A percentile compares a stretch with the other conserved stretches of the same genome.
Evolutionary conservation across 257 asterid genomes (phyloP).

Genomic region (Forsythia suspensa): DNA sequence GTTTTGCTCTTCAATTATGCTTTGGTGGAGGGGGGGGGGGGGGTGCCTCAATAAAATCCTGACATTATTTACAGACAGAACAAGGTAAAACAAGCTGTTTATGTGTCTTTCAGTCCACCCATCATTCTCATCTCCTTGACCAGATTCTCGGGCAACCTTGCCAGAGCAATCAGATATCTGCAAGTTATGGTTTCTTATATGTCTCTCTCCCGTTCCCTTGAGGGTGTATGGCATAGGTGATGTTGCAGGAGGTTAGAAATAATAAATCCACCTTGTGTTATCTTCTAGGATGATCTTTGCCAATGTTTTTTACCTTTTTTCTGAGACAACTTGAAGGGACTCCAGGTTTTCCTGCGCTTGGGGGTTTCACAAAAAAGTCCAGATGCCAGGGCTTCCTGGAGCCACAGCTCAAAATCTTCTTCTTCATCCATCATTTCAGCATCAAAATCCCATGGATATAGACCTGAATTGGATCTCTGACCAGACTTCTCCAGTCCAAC

Average conservation of each 20-base stretch:
- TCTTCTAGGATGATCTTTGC: slow-evolving; percentile 73
- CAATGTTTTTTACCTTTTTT: slow-evolving; percentile 78
- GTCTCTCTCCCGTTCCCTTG: not conserved
- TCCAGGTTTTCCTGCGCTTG: slow-evolving; percentile 96
- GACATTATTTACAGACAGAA: slow-evolving; percentile 44
- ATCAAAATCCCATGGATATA: slow-evolving; percentile 92
- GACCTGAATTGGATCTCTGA: slow-evolving; percentile 78
- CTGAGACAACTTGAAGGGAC: slow-evolving; percentile 92
- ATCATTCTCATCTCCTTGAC: slow-evolving; percentile 16
- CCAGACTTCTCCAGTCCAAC: slow-evolving; percentile 81
- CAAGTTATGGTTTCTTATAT: not conserved
- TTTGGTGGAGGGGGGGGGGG: not conserved
- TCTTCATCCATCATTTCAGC: slow-evolving; percentile 96
- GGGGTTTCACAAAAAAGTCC: slow-evolving; percentile 89
- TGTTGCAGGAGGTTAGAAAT: slow-evolving; percentile 3
- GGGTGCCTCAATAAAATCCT: slow-evolving; percentile 25
- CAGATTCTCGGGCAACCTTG: not conserved
- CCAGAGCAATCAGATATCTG: not conserved
- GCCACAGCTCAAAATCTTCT: slow-evolving; percentile 96
- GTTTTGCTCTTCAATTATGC: slow-evolving; percentile 30
- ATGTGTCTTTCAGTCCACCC: slow-evolving; percentile 13
- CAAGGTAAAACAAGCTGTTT: slow-evolving; percentile 37
- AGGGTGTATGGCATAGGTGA: slow-evolving; percentile 9
- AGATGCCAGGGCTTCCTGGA: slow-evolving; percentile 93
- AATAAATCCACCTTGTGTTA: slow-evolving; percentile 18